Evolutionary conservation across 768 basidiomycete species (phyloP).

Genomic region (Macrolepiota albuminosa): DNA sequence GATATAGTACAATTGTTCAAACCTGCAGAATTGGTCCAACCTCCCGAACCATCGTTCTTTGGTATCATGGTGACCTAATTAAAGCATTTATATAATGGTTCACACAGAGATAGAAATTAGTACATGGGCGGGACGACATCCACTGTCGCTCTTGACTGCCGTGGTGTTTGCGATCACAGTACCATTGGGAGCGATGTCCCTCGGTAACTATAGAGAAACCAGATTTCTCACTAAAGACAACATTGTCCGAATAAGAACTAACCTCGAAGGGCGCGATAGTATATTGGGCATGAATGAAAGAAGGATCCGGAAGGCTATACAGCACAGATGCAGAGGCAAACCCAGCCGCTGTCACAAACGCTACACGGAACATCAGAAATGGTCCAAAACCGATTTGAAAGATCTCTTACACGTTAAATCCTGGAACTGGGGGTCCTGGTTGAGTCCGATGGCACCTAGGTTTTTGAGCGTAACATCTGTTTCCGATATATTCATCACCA

Average conservation of each 20-base stretch:
- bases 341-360: slow-evolving; percentile 50
- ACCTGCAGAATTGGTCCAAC: slow-evolving; percentile 42
- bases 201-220: slow-evolving; percentile 28
- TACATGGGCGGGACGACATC: slow-evolving; percentile 37
- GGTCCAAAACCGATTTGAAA: neutral
- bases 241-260: slow-evolving; percentile 4
- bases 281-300: slow-evolving; percentile 41
- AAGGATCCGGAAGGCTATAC: slow-evolving; percentile 39
- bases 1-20: slow-evolving; percentile 34
- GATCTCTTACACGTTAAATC: slow-evolving; percentile 41
- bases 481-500: neutral
- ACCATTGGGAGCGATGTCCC: slow-evolving; percentile 33
- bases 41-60: slow-evolving; percentile 18
- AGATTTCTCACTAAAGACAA: neutral
- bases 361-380: slow-evolving; percentile 20
- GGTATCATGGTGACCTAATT: slow-evolving; percentile 34
- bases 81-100: neutral
- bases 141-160: slow-evolving; percentile 39
- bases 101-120: neutral
- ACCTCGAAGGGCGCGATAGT: slow-evolving; percentile 45
- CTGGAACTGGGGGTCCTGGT: slow-evolving; percentile 38
- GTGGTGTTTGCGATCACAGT: slow-evolving; percentile 46
- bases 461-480: slow-evolving; percentile 35
- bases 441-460: slow-evolving; percentile 35
- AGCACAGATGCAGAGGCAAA: slow-evolving; percentile 46